Conservation (phyloP, 208 protist genomes). For the Trypanosoma melophagium region DNA sequence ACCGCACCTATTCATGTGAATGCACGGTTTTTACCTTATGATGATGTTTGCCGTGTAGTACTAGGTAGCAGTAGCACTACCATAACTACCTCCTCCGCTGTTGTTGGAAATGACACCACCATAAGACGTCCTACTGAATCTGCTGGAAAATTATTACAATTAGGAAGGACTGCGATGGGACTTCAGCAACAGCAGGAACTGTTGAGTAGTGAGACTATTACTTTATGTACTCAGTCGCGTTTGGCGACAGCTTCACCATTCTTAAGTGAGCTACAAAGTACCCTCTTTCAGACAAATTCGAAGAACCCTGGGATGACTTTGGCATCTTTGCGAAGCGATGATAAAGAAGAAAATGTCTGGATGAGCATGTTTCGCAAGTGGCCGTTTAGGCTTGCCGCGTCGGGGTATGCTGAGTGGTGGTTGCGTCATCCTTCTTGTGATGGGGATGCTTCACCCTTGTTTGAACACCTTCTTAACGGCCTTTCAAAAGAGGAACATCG, state of each 20-base stretch:
- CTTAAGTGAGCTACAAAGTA: conserved; percentile 8
- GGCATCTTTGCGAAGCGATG: background rate
- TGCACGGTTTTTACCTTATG: conserved; percentile 23
- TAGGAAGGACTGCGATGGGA: background rate
- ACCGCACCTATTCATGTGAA: background rate
- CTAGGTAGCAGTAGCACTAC: background rate
- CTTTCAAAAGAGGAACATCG: conserved; percentile 10
- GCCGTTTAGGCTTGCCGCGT: conserved; percentile 33
- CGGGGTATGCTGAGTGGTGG: conserved; percentile 66
- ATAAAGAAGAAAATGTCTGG: conserved; percentile 24
- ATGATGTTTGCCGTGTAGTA: conserved; percentile 14
- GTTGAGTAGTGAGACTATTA: background rate
- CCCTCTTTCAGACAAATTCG: background rate
- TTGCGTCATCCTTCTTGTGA: conserved; percentile 30
- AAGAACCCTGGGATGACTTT: background rate
- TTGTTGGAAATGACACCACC: too few species aligned
- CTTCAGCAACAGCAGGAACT: background rate
- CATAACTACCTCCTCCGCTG: background rate
- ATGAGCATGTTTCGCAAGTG: conserved; percentile 33
- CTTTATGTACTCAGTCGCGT: background rate
- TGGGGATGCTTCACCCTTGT: conserved; percentile 11
- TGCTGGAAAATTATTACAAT: background rate
- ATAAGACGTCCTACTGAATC: background rate
- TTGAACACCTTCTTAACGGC: conserved; percentile 13
- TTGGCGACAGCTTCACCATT: background rate